These are phyloP conservation scores for Solanum okadae DNA, from an alignment of 257 asterid species.

Conservation along the genomic window DNA sequence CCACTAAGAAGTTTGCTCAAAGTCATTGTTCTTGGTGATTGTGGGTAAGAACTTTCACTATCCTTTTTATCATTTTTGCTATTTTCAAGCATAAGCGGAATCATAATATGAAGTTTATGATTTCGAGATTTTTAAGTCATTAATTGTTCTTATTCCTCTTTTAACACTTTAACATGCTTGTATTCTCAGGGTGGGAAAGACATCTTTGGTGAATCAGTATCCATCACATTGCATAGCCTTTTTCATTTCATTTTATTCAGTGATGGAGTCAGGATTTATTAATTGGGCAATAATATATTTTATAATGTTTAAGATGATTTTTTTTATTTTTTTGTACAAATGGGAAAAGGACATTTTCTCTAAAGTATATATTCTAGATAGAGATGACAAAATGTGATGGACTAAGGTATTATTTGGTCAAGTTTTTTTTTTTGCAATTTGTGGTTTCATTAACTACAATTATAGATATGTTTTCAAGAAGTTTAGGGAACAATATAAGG, in stretches of 20 bases:
- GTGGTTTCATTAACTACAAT: conserved; percentile 17
- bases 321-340: not conserved
- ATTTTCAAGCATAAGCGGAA: not conserved
- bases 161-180: not conserved
- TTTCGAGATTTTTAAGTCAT: not conserved
- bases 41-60: conserved; percentile 46
- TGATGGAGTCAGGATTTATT: not conserved
- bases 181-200: conserved; percentile 77
- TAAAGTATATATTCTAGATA: not conserved
- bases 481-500: conserved; percentile 46
- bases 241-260: not conserved
- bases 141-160: not conserved
- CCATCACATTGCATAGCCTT: conserved; percentile 15
- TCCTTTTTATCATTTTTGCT: not conserved
- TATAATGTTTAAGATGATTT: not conserved
- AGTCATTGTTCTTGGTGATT: conserved; percentile 80
- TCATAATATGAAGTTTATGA: not conserved
- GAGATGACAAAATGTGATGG: not conserved
- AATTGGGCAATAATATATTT: not conserved
- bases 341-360: not conserved
- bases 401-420: not conserved
- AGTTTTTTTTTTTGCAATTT: not conserved
- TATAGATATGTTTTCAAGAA: conserved; percentile 55
- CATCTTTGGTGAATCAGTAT: conserved; percentile 82
- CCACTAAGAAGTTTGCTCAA: conserved; percentile 60